phyloP scores from a whole-genome alignment of 129 eudicot species.

The Tagetes patula region DNA sequence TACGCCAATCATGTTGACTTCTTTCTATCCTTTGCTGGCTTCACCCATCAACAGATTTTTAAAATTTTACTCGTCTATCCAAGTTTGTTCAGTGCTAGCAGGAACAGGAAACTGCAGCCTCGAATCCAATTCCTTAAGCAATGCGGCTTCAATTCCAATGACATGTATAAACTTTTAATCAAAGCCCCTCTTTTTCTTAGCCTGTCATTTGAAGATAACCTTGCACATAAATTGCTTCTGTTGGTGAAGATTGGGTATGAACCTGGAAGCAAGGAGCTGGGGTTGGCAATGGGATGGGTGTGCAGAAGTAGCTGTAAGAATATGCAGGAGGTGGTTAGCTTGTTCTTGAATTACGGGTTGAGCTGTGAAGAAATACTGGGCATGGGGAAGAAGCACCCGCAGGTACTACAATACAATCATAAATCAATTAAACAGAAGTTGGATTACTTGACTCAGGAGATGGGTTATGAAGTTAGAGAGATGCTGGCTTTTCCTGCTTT shows the following conservation, averaged over 20 bases:
- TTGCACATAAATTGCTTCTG: conserved; percentile 64
- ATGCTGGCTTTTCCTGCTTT: conserved; percentile 85
- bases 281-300: conserved; percentile 91
- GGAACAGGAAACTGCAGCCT: conserved; percentile 66
- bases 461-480: conserved; percentile 88
- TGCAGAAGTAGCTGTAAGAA: conserved; percentile 86
- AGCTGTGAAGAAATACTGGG: conserved; percentile 70
- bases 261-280: conserved; percentile 69
- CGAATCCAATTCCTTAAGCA: conserved; percentile 76
- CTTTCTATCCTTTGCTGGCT: conserved; percentile 72
- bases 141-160: conserved; percentile 75
- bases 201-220: conserved; percentile 73
- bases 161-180: conserved; percentile 64
- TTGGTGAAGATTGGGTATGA: conserved; percentile 74
- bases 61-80: conserved; percentile 74
- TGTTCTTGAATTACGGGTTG: conserved; percentile 77
- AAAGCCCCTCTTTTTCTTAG: conserved; percentile 80
- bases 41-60: conserved; percentile 64
- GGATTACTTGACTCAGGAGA: conserved; percentile 77
- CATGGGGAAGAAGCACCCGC: conserved; percentile 91
- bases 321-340: conserved; percentile 74
- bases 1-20: conserved; percentile 65
- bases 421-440: conserved; percentile 70
- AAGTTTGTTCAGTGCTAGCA: conserved; percentile 80
- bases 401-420: conserved; percentile 82